phyloP scores from a whole-genome alignment of 1,284 basidiomycete genomes.

The Moesziomyces antarcticus region DNA sequence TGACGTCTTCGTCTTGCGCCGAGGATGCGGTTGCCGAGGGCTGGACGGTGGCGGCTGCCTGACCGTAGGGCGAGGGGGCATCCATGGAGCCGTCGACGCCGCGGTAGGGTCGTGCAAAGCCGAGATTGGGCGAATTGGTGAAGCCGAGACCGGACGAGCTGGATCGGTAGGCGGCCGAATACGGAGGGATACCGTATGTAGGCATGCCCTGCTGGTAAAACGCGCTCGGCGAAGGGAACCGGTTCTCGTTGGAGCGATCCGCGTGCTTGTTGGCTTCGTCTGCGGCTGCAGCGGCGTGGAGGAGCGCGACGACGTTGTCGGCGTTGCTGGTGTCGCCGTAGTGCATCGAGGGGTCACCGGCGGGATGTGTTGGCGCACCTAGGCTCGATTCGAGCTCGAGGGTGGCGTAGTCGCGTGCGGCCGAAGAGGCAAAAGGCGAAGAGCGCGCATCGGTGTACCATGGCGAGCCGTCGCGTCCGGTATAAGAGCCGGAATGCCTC shows the following conservation, averaged over 20 bases:
- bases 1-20: slow-evolving; percentile 18
- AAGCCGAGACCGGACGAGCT: slow-evolving; percentile 42
- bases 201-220: slow-evolving; percentile 57
- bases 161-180: slow-evolving; percentile 45
- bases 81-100: slow-evolving; percentile 36
- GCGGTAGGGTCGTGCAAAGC: slow-evolving; percentile 46
- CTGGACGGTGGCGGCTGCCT: slow-evolving; percentile 31
- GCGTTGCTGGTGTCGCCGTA: slow-evolving; percentile 50
- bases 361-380: slow-evolving; percentile 23
- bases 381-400: slow-evolving; percentile 47
- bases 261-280: slow-evolving; percentile 39
- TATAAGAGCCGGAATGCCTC: slow-evolving; percentile 43
- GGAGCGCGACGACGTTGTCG: slow-evolving; percentile 47
- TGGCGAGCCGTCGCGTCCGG: slow-evolving; percentile 54
- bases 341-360: slow-evolving; percentile 40
- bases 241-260: slow-evolving; percentile 51
- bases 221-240: slow-evolving; percentile 55
- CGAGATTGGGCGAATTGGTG: slow-evolving; percentile 49
- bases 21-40: slow-evolving; percentile 33
- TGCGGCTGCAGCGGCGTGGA: slow-evolving; percentile 48
- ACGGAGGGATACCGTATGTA: slow-evolving; percentile 50
- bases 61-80: slow-evolving; percentile 28
- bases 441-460: slow-evolving; percentile 60
- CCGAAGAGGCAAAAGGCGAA: slow-evolving; percentile 62
- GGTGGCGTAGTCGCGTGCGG: slow-evolving; percentile 51